Conservation (phyloP, 1,139 yeast species). For the Pichia cactophila region DNA sequence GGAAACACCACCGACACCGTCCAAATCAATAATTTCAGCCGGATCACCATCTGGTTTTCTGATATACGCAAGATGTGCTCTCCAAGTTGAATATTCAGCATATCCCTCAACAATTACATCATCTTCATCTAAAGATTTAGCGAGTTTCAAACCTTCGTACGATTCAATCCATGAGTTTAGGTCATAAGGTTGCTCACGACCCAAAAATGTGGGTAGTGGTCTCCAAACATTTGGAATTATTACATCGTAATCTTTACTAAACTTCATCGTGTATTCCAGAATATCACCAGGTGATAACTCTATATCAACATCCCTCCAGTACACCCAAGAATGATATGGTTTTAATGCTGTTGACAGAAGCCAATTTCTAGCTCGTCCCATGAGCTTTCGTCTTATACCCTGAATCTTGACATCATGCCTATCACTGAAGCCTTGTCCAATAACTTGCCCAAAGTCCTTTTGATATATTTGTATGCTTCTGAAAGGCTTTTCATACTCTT, state of each 20-base stretch:
- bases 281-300: conserved; percentile 77
- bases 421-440: conserved; percentile 85
- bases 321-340: conserved; percentile 89
- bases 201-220: conserved; percentile 68
- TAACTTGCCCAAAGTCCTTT: conserved; percentile 78
- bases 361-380: conserved; percentile 93
- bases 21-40: conserved; percentile 61
- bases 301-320: conserved; percentile 90
- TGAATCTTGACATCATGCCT: conserved; percentile 86
- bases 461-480: conserved; percentile 67
- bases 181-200: conserved; percentile 78
- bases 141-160: conserved; percentile 60
- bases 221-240: conserved; percentile 91
- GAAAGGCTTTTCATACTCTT: conserved; percentile 62
- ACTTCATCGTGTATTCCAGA: conserved; percentile 70
- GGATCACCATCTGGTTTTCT: conserved; percentile 60
- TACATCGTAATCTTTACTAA: conserved; percentile 56
- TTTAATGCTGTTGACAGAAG: conserved; percentile 65
- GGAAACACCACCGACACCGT: conserved; percentile 89
- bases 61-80: conserved; percentile 72
- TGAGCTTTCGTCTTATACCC: conserved; percentile 76
- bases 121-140: conserved; percentile 62
- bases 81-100: conserved; percentile 83
- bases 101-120: conserved; percentile 90
- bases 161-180: conserved; percentile 87